Percentiles rank a stretch among this genome's conserved stretches.
These are phyloP conservation scores for Hippophae gyantsensis DNA, from an alignment of 306 rosid species.

Conservation along the genomic window DNA sequence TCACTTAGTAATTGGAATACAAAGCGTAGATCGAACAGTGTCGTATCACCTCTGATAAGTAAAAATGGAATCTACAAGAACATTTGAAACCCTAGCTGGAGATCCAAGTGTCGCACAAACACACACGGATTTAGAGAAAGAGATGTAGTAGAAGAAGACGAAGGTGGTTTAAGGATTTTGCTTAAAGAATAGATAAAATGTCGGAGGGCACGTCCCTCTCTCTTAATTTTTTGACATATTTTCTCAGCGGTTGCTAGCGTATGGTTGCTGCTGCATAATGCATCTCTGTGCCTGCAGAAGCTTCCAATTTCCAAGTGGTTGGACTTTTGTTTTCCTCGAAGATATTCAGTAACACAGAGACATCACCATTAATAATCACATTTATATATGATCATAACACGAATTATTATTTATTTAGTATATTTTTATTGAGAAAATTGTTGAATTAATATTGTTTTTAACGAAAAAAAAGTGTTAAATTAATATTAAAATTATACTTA, in stretches of 20 bases:
- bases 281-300: background rate
- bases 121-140: constrained; percentile 10
- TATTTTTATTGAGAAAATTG: no score
- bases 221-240: constrained; percentile 13
- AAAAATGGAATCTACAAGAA: constrained; percentile 9
- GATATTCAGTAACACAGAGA: background rate
- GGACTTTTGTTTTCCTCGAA: constrained; percentile 1
- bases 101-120: constrained; percentile 1
- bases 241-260: constrained; percentile 11
- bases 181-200: constrained; percentile 75
- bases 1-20: constrained; percentile 5
- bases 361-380: no score
- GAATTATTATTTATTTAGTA: no score
- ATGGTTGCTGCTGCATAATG: background rate
- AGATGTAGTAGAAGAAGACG: constrained; percentile 25
- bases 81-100: constrained; percentile 26
- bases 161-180: constrained; percentile 30
- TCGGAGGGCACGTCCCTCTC: constrained; percentile 59
- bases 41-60: constrained; percentile 22
- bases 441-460: no score
- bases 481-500: no score
- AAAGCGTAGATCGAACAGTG: constrained; percentile 24
- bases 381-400: no score
- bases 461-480: no score
- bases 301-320: background rate